A percentile compares a stretch with the other conserved stretches of the same genome.
These are phyloP conservation scores for Nymphaea colorata DNA, from an alignment of 164 flowering plant species.

Conservation along the genomic window DNA sequence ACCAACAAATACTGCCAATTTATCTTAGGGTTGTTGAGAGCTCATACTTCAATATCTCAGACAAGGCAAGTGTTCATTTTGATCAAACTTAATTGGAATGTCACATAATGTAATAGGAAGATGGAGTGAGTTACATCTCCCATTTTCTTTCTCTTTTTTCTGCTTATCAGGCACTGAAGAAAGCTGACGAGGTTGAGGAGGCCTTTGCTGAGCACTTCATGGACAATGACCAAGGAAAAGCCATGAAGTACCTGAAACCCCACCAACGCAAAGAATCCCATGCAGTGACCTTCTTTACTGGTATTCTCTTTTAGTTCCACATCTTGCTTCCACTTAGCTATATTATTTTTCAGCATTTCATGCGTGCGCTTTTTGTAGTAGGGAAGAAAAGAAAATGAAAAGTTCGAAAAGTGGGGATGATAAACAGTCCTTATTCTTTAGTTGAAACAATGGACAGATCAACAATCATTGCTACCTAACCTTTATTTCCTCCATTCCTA, in stretches of 20 bases:
- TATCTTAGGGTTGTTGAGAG: conserved; percentile 89
- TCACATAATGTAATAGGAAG: too few relatives aligned
- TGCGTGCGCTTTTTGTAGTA: too few relatives aligned
- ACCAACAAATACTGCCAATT: conserved; percentile 67
- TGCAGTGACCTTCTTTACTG: conserved; percentile 78
- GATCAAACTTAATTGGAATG: neutral
- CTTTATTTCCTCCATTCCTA: neutral
- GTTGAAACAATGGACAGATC: too few relatives aligned
- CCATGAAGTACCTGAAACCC: conserved; percentile 85
- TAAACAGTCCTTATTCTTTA: too few relatives aligned
- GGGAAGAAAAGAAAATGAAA: too few relatives aligned
- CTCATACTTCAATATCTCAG: conserved; percentile 91
- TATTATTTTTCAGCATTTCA: too few relatives aligned
- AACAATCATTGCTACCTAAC: too few relatives aligned
- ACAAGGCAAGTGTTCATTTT: conserved; percentile 39
- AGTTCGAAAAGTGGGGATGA: too few relatives aligned
- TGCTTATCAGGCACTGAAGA: conserved; percentile 48
- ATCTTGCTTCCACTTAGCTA: too few relatives aligned
- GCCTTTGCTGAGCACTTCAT: conserved; percentile 66
- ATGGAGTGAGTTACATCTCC: too few relatives aligned
- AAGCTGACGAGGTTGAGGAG: conserved; percentile 85
- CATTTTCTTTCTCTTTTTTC: neutral
- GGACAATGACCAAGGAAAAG: conserved; percentile 57
- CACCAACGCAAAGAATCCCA: conserved; percentile 79
- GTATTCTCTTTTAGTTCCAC: conserved; percentile 13